Percentiles rank a stretch among this genome's conserved stretches.
Evolutionary conservation across 352 stramenopile genomes (phyloP).

Genomic region (Globisporangium emineosum): DNA sequence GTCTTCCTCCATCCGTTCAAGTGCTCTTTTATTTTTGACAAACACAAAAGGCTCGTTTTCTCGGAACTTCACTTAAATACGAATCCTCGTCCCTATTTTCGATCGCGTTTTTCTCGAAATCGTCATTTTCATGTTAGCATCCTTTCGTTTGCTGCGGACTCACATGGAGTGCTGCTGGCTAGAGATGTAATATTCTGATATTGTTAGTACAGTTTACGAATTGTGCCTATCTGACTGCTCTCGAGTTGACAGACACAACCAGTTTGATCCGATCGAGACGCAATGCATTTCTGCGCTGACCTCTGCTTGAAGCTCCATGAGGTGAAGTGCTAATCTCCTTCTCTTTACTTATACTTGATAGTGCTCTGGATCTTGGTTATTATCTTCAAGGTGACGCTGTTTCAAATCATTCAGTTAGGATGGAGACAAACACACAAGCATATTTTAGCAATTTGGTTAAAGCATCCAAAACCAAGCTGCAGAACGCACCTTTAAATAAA

Average conservation of each 20-base stretch:
- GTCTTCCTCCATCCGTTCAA: too few species aligned
- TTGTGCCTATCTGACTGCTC: neutral
- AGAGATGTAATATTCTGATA: slow-evolving; percentile 7
- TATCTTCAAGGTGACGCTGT: slow-evolving; percentile 40
- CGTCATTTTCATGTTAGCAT: too few species aligned
- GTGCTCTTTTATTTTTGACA: too few species aligned
- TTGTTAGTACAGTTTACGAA: slow-evolving; percentile 8
- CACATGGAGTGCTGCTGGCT: neutral
- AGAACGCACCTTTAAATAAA: slow-evolving; percentile 73
- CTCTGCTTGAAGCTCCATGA: neutral
- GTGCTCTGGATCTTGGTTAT: slow-evolving; percentile 11
- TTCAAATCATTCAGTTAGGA: neutral
- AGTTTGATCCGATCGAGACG: neutral
- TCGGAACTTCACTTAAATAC: too few species aligned
- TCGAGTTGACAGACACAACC: neutral
- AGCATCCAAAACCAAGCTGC: neutral
- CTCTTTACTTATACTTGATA: slow-evolving; percentile 13
- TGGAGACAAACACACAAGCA: neutral
- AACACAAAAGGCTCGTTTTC: too few species aligned
- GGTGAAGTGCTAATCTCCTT: neutral
- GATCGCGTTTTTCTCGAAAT: too few species aligned
- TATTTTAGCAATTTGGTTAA: neutral
- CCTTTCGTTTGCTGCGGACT: too few species aligned
- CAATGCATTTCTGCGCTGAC: neutral
- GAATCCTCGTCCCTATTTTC: too few species aligned